Conservation (phyloP, 2,329 filamentous ascomycete genomes). For the Fonsecaea monophora region DNA sequence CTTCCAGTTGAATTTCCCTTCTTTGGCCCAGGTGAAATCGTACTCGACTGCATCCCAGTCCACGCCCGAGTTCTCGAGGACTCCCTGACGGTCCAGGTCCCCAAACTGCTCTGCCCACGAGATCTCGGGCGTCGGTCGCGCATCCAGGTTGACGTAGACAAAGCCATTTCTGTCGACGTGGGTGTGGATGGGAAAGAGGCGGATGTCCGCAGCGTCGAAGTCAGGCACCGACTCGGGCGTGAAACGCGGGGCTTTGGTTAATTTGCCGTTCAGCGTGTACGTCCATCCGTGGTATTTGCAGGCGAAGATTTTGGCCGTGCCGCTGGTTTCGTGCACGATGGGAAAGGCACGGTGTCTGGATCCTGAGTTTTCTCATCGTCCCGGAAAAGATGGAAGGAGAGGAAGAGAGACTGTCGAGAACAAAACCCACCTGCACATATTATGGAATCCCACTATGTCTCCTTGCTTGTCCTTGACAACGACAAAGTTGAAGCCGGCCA, state of each 20-base stretch:
- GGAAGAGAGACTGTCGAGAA: too few relatives aligned
- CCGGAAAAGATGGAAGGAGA: neutral
- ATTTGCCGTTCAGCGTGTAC: slow-evolving; percentile 63
- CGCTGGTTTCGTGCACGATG: slow-evolving; percentile 51
- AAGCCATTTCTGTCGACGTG: slow-evolving; percentile 47
- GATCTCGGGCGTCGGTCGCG: slow-evolving; percentile 25
- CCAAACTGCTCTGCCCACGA: slow-evolving; percentile 34
- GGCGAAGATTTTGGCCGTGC: slow-evolving; percentile 48
- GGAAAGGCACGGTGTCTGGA: slow-evolving; percentile 60
- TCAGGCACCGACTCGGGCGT: slow-evolving; percentile 56
- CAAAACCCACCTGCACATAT: slow-evolving; percentile 58
- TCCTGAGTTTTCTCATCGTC: too few relatives aligned
- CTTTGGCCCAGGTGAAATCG: slow-evolving; percentile 46
- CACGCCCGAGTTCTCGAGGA: slow-evolving; percentile 57
- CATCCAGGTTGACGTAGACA: slow-evolving; percentile 66
- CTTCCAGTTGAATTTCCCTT: slow-evolving; percentile 38
- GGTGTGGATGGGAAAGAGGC: slow-evolving; percentile 52
- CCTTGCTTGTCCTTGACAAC: slow-evolving; percentile 58
- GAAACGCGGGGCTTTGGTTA: slow-evolving; percentile 67
- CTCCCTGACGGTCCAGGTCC: slow-evolving; percentile 52
- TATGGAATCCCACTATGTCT: slow-evolving; percentile 66
- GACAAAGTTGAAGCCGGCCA: slow-evolving; percentile 62
- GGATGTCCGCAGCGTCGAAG: slow-evolving; percentile 64
- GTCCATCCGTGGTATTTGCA: slow-evolving; percentile 71
- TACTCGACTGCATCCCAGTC: slow-evolving; percentile 62